Evolutionary conservation across 768 basidiomycete genomes (phyloP), one percentile per base, ranked within the genome.

Genomic region (Auricularia sp.): DNA sequence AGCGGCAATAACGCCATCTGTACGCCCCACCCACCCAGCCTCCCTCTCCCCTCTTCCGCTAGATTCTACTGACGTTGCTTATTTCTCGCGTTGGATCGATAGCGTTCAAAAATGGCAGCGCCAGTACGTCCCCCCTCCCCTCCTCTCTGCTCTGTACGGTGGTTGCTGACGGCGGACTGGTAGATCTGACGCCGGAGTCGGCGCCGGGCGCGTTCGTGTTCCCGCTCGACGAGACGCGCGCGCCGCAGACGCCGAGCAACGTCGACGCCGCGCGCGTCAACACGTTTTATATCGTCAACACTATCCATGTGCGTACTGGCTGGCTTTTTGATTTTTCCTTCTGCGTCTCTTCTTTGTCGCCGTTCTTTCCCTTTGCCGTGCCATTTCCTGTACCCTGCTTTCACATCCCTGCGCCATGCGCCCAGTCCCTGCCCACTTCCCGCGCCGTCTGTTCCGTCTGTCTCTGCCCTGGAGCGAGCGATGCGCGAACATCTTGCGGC

Each of bases 251-350:
- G 53, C 74, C 70, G 59, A 77, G 62, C 61, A 86, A 87, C 72
- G 62, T 81, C 62, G 76, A 83, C 63, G 81, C 85, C 34, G 84
- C 84, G 3, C 75, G 80, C 36, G 34, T 23, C 56, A 59, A 59
- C 23, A 80, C 81, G 2, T 87, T 86, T 73, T 87, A 86, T 72
- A 74, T 85, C 36, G 77, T 78, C 69, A 88, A 87, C 74, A 79
- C 77, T 64, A 77, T 84, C 62, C 85, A 87, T 71, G 85, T 51
- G 47, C 18, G 47, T 51, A 16, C 47, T 18, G 10, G 43, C 43
- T 44, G 43, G 43, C 43, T 18, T 44, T 11, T 18, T 18, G 10
- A 44, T 44, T 18, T 18, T 44, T 11, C 43, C 43, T 0, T 44
- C 43, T 44, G 43, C 29, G 29, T 29, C 29, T 29, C 29, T 0